phyloP scores from a whole-genome alignment of 202 grass and related monocot species.

The Eragrostis tef region DNA sequence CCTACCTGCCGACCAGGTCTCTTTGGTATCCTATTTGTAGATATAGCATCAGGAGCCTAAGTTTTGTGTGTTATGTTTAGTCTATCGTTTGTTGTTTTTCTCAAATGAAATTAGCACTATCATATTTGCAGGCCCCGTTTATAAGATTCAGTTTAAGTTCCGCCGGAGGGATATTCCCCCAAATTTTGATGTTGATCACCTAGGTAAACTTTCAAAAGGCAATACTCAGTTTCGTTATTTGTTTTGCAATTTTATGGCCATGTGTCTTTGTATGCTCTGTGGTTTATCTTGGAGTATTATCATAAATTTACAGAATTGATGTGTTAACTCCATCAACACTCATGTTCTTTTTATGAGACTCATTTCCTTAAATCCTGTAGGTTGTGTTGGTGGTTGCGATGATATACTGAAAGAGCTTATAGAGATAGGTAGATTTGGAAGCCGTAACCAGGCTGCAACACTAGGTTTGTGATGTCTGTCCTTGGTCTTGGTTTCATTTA shows the following conservation, averaged over 20 bases:
- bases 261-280: not conserved
- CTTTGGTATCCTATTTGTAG: conserved; percentile 34
- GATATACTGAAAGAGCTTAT: conserved; percentile 79
- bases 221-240: conserved; percentile 27
- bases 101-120: conserved; percentile 32
- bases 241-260: not conserved
- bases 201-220: conserved; percentile 60
- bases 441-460: conserved; percentile 54
- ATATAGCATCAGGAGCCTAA: conserved; percentile 26
- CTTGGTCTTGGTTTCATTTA: conserved; percentile 16
- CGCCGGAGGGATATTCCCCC: conserved; percentile 84
- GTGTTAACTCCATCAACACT: not conserved
- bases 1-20: conserved; percentile 80
- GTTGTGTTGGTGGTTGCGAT: conserved; percentile 92
- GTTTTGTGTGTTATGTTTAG: conserved; percentile 33
- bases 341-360: conserved; percentile 16
- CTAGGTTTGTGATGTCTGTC: conserved; percentile 59
- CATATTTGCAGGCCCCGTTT: conserved; percentile 63
- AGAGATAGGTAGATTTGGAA: conserved; percentile 72
- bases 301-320: not conserved
- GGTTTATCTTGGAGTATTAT: not conserved
- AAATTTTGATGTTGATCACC: conserved; percentile 85
- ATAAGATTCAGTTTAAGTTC: conserved; percentile 89
- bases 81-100: conserved; percentile 32
- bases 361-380: conserved; percentile 49